phyloP scores from a whole-genome alignment of 2,329 filamentous ascomycete species.

The Dothistroma pini region DNA sequence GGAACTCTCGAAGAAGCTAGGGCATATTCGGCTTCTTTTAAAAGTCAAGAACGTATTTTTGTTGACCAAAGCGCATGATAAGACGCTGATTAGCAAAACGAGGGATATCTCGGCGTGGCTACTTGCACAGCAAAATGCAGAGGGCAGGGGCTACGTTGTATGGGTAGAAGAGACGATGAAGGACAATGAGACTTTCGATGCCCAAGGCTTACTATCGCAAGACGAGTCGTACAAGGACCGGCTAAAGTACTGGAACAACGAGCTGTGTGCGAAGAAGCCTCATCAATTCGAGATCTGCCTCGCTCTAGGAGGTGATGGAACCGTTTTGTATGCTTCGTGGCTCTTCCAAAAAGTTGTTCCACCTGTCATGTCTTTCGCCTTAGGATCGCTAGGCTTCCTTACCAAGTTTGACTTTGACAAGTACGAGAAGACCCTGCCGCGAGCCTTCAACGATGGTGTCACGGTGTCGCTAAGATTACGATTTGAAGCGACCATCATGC shows the following conservation, averaged over 20 bases:
- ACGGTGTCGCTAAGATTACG: conserved; percentile 82
- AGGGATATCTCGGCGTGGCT: conserved; percentile 78
- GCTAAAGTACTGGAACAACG: conserved; percentile 77
- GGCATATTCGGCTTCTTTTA: conserved; percentile 77
- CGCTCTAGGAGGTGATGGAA: conserved; percentile 81
- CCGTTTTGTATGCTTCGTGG: conserved; percentile 93
- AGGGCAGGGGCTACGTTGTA: conserved; percentile 65
- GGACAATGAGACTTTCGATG: conserved; percentile 69
- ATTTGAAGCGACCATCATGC: conserved; percentile 93
- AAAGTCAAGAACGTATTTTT: conserved; percentile 81
- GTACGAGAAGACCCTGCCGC: conserved; percentile 64
- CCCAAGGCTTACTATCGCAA: conserved; percentile 62
- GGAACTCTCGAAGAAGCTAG: conserved; percentile 80
- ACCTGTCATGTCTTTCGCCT: conserved; percentile 83
- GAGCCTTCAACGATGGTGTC: conserved; percentile 75
- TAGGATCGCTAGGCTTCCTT: conserved; percentile 89
- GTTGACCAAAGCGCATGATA: conserved; percentile 87
- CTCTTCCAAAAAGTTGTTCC: conserved; percentile 94
- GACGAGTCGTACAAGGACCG: conserved; percentile 54
- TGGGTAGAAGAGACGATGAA: conserved; percentile 74
- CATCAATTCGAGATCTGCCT: conserved; percentile 93
- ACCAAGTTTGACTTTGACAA: conserved; percentile 92
- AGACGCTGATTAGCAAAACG: conserved; percentile 71
- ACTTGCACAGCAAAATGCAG: conserved; percentile 60
- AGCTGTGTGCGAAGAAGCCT: conserved; percentile 71